A percentile compares a stretch with the other conserved stretches of the same genome.
Evolutionary conservation across 2,329 filamentous ascomycete species (phyloP).

Genomic region (Elsinoe necatrix): DNA sequence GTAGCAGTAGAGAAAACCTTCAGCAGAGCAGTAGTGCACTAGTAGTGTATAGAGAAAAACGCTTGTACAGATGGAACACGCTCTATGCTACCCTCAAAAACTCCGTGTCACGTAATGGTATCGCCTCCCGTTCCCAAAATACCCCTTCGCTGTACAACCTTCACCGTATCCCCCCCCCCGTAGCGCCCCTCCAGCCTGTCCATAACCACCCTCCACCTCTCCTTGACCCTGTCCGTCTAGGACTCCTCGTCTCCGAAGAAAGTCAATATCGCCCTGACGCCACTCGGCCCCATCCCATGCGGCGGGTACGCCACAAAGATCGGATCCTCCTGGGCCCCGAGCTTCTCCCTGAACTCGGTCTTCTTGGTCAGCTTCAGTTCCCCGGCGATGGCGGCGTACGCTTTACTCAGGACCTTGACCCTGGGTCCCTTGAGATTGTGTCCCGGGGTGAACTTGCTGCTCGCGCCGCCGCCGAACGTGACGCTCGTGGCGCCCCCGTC

Average conservation of each 20-base stretch:
- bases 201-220: neutral
- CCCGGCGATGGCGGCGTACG: constrained; percentile 72
- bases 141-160: neutral
- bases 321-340: constrained; percentile 74
- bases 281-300: constrained; percentile 72
- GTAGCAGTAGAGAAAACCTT: neutral
- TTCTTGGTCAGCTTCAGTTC: constrained; percentile 77
- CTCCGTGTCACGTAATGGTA: neutral
- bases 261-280: constrained; percentile 75
- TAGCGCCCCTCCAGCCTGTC: too few relatives aligned
- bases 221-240: neutral
- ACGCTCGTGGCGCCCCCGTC: constrained; percentile 55
- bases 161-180: neutral
- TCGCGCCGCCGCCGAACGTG: constrained; percentile 82
- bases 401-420: constrained; percentile 71
- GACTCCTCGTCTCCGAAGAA: constrained; percentile 69
- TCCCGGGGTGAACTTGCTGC: constrained; percentile 63
- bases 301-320: constrained; percentile 87
- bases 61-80: neutral
- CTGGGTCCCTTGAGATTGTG: constrained; percentile 73
- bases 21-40: neutral
- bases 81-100: neutral
- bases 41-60: neutral
- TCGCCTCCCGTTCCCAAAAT: neutral
- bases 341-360: constrained; percentile 82